Percentiles rank a stretch among this genome's conserved stretches.
phyloP scores from a whole-genome alignment of 495 filamentous ascomycete genomes.

The Neurospora sp. region DNA sequence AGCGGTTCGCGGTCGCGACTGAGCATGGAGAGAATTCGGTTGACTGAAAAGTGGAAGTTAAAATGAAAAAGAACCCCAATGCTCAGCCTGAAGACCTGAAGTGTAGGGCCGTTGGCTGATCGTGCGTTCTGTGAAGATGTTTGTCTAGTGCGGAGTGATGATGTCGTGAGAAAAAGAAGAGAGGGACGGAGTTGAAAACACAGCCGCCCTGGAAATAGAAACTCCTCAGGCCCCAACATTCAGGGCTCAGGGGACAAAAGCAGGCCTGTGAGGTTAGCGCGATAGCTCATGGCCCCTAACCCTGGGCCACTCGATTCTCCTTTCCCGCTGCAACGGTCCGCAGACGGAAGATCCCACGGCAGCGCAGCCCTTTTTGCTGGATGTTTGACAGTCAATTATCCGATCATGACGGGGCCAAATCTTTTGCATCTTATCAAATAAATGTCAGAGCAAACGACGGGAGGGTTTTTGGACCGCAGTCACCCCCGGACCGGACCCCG shows the following conservation, averaged over 20 bases:
- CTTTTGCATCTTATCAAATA: background rate
- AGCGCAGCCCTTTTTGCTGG: background rate
- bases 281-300: background rate
- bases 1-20: slow-evolving; percentile 10
- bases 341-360: background rate
- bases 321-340: background rate
- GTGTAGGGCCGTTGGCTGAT: slow-evolving; percentile 2
- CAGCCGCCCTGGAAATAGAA: slow-evolving; percentile 15
- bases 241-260: background rate
- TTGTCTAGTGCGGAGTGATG: background rate
- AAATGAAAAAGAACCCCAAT: background rate
- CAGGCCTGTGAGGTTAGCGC: background rate
- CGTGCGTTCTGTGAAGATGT: background rate
- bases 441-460: background rate
- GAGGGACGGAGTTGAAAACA: background rate
- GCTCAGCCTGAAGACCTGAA: background rate
- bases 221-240: slow-evolving; percentile 1
- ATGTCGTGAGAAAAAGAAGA: background rate
- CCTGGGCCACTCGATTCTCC: background rate
- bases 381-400: background rate
- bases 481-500: background rate
- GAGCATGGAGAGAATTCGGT: slow-evolving; percentile 16
- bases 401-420: background rate
- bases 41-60: slow-evolving; percentile 14
- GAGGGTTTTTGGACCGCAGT: background rate